Base-by-base conservation (phyloP, 352 stramenopile species). In the Globisporangium heterothallicum region DNA sequence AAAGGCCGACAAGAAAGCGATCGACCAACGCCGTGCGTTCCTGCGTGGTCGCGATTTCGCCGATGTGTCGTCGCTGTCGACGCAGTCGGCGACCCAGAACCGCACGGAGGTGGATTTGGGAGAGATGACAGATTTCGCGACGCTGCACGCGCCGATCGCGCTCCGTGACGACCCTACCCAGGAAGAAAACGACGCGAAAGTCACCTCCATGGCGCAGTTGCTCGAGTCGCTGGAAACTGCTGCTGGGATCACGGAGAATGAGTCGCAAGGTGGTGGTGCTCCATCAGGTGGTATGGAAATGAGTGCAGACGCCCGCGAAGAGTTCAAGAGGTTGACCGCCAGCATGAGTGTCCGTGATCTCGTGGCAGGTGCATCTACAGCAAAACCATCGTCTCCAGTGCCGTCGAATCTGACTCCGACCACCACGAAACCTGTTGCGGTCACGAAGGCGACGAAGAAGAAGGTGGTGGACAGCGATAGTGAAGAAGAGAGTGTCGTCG, bases 121-220 rank as follows among this genome's bases (percentile, higher is more conserved):
- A n/a, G 70, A 75, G 6, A 86, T 91, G 73, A 89, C 81, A n/a
- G 79, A 93, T 46, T 93, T 86, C 46, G 70, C 61, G 43, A 87
- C 63, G 30, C 61, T 93, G 38, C 82, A 93, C 59, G 77, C 76
- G 19, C 79, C 79, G 4, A 90, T 93, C 48, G 74, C 82, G 24
- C 55, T 91, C 32, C 74, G 78, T 2, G 76, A 87, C 26, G 79
- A 86, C 53, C 66, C 72, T 14, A 80, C 66, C 6, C 63, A 70
- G 32, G 74, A 72, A 42, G 65, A 88, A 47, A 72, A 66, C 5
- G 59, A 62, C 22, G 69, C 74, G 30, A 67, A 85, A 45, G 68
- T 82, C 12, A 79, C 75, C 18, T 88, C 77, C 24, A 89, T 89
- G 78, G 74, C 78, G 8, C 57, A 88, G 58, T 56, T 93, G 25